phyloP scores from a whole-genome alignment of 2,329 filamentous ascomycete genomes.

The Parascedosporium putredinis region DNA sequence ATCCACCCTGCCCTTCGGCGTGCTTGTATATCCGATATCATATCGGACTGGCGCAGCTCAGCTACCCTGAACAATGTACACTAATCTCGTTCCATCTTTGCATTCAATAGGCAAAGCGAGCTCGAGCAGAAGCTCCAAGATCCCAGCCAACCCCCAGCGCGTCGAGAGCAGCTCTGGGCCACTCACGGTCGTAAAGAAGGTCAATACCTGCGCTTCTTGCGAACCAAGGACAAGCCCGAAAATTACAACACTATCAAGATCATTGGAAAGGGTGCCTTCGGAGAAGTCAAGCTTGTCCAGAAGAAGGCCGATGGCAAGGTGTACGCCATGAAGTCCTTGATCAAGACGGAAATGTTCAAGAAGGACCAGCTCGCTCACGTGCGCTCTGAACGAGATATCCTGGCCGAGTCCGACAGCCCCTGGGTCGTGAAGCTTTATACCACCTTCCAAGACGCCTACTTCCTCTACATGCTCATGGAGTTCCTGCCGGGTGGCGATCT shows the following conservation, averaged over 20 bases:
- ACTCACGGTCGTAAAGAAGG: conserved; percentile 81
- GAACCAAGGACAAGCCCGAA: conserved; percentile 83
- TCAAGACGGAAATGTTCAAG: conserved; percentile 99
- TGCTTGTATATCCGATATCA: no score
- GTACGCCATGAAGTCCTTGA: conserved; percentile 94
- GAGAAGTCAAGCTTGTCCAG: conserved; percentile 95
- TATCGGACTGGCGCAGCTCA: no score
- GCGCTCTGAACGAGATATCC: conserved; percentile 90
- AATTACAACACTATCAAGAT: conserved; percentile 97
- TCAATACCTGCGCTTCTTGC: conserved; percentile 85
- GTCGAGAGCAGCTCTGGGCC: conserved; percentile 77
- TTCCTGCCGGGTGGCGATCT: conserved; percentile 95
- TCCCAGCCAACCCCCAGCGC: conserved; percentile 59
- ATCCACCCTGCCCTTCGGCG: no score
- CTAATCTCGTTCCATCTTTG: background rate
- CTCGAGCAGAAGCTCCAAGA: conserved; percentile 79
- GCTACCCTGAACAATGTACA: background rate
- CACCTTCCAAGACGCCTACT: conserved; percentile 93
- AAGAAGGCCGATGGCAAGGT: conserved; percentile 94
- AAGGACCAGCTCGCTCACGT: conserved; percentile 97
- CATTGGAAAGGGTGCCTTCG: conserved; percentile 97
- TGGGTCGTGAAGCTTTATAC: conserved; percentile 99
- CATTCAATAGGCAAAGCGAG: conserved; percentile 71
- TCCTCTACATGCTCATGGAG: conserved; percentile 99
- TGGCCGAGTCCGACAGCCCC: conserved; percentile 97